Base-by-base conservation (phyloP, 352 stramenopile species). In the Phytophthora brassicae region DNA sequence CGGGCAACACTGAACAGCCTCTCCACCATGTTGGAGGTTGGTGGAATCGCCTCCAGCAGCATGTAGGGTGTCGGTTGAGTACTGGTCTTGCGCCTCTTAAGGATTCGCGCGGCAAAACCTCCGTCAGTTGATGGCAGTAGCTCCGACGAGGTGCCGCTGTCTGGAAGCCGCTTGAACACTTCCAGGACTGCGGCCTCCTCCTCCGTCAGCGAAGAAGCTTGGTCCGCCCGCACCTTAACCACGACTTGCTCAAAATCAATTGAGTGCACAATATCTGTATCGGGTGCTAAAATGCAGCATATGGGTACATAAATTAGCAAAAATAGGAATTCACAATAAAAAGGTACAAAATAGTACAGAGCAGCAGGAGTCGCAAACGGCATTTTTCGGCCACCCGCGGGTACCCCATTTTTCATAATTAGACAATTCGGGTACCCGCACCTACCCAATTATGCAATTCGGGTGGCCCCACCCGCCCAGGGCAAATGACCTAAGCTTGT, bases 1-100 rank as follows among this genome's bases (percentile, higher is more conserved):
- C 42, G 19, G 7, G 52, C 41, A 13, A 52, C 13, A 16, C 52
- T 60, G 23, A 60, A 60, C 2, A 60, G 31, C 19, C 41, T 46
- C 42, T 60, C 53, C 11, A 52, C 29, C 20, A 39, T 46, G 31
- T 52, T 52, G 3, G 53, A 60, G 2, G 53, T 52, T 14, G 53
- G 39, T 5, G 28, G 20, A 28, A 53, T 53, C 3, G 42, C 17
- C 16, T 2, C 4, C 29, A 60, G 19, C 14, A 60, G 19, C 41
- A 23, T 41, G 31, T 60, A 60, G 11, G 28, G 14, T 31, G 11
- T 6, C 23, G n/a, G 29, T 16, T n/a, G n/a, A n/a, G n/a, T n/a
- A n/a, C n/a, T n/a, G 11, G 47, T 23, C 31, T 48, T 53, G 5
- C 43, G 31, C 2, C 43, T 33, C 42, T 54, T 54, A 7, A 61